phyloP scores from a whole-genome alignment of 768 basidiomycete species.

The Podaxis carcinomalis region DNA sequence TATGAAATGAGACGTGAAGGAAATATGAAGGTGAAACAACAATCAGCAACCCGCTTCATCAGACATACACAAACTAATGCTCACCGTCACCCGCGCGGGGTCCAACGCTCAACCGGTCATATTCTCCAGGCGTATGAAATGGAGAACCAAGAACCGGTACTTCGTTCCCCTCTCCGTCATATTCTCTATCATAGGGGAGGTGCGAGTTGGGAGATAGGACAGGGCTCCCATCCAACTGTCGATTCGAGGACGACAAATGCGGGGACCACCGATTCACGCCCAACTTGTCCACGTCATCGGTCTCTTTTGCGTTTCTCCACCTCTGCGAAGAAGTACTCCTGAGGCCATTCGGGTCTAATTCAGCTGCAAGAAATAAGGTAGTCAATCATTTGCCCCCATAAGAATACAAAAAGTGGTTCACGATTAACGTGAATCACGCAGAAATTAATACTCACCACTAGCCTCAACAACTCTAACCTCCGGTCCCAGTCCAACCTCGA shows the following conservation, averaged over 20 bases:
- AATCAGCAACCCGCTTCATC: not conserved
- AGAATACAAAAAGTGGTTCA: not conserved
- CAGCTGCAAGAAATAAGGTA: not conserved
- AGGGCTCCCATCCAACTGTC: not conserved
- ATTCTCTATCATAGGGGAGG: not conserved
- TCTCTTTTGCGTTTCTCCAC: not conserved
- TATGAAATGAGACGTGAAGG: not conserved
- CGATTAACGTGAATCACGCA: not conserved
- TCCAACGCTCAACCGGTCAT: not conserved
- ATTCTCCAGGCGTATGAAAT: not conserved
- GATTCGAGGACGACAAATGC: not conserved
- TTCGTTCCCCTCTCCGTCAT: not conserved
- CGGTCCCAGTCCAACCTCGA: not conserved
- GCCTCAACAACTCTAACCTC: slow-evolving; percentile 8
- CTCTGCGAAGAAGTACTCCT: not conserved
- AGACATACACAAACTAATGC: not conserved
- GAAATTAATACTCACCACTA: not conserved
- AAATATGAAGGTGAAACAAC: not conserved
- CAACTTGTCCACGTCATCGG: not conserved
- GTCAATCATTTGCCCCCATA: not conserved
- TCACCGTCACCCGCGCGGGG: not conserved
- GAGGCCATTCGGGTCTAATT: not conserved
- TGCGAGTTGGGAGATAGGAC: not conserved
- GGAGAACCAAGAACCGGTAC: slow-evolving; percentile 2
- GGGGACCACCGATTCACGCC: not conserved